Conservation (phyloP, 306 rosid species). For the Prunus mume region DNA sequence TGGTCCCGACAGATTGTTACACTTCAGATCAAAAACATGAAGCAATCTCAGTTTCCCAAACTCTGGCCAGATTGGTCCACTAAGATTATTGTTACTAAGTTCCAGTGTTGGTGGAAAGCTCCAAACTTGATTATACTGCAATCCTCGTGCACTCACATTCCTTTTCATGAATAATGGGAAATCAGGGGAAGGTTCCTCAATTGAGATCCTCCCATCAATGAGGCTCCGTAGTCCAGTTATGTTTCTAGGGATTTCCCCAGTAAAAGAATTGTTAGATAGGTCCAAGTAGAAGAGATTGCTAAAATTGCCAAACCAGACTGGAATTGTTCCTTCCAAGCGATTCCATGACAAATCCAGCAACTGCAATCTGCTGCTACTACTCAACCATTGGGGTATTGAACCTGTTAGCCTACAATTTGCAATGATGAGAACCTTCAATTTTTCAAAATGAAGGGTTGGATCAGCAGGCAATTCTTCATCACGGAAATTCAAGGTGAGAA, state of each 20-base stretch:
- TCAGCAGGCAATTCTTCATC: constrained; percentile 41
- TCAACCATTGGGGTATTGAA: constrained; percentile 48
- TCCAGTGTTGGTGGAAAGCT: constrained; percentile 52
- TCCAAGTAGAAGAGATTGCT: constrained; percentile 49
- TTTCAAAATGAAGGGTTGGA: constrained; percentile 30
- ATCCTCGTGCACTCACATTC: constrained; percentile 32
- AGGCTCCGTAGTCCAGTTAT: constrained; percentile 33
- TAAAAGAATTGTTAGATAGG: constrained; percentile 53
- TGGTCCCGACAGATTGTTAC: constrained; percentile 39
- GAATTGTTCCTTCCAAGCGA: constrained; percentile 36
- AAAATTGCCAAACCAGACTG: constrained; percentile 44
- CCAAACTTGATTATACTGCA: constrained; percentile 46
- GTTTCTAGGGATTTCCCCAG: constrained; percentile 39
- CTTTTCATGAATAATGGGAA: constrained; percentile 46
- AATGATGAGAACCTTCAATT: constrained; percentile 37
- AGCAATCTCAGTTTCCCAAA: constrained; percentile 45
- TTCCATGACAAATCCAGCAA: constrained; percentile 59
- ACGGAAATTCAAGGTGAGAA: constrained; percentile 45
- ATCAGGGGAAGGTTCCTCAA: constrained; percentile 31
- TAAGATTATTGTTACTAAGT: constrained; percentile 38
- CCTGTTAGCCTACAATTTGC: constrained; percentile 51
- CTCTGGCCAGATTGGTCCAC: constrained; percentile 50
- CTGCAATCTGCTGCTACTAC: constrained; percentile 32
- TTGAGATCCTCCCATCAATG: constrained; percentile 14
- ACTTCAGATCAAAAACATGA: constrained; percentile 40